Conservation (phyloP, 345 rosid genomes). For the Hevea brasiliensis region DNA sequence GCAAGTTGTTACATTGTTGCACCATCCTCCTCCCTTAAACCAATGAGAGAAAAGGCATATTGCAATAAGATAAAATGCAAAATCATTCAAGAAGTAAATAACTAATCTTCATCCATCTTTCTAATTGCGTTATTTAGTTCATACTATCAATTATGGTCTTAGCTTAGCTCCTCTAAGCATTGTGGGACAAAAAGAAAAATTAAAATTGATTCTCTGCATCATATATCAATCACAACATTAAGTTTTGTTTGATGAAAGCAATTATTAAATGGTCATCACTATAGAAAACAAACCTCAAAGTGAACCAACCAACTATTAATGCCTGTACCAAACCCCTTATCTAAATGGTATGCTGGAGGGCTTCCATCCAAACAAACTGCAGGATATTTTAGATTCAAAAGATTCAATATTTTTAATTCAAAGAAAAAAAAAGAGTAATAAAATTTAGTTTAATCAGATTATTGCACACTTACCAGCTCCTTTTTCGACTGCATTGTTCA, state of each 20-base stretch:
- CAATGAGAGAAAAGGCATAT: not conserved
- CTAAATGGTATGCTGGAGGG: slow-evolving; percentile 87
- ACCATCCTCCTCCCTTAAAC: slow-evolving; percentile 92
- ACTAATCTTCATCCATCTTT: not conserved
- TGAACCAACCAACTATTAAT: slow-evolving; percentile 77
- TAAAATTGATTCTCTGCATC: no score
- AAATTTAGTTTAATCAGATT: not conserved
- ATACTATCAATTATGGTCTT: no score
- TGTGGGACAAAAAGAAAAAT: no score
- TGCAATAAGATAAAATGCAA: not conserved
- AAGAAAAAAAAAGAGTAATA: not conserved
- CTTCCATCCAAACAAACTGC: slow-evolving; percentile 97
- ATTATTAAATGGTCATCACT: not conserved
- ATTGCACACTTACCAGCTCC: slow-evolving; percentile 66
- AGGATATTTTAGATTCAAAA: not conserved
- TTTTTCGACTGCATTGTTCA: slow-evolving; percentile 61
- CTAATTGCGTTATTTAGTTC: not conserved
- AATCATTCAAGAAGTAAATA: not conserved
- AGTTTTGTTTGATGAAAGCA: not conserved
- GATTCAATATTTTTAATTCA: not conserved
- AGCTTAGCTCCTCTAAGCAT: not conserved
- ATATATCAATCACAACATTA: not conserved
- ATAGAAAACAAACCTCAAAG: slow-evolving; percentile 63
- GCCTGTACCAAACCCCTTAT: slow-evolving; percentile 79
- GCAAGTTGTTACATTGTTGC: slow-evolving; percentile 68